A percentile compares a stretch with the other conserved stretches of the same genome.
Conservation (phyloP, 495 filamentous ascomycete genomes). For the Achaetomiella virescens region DNA sequence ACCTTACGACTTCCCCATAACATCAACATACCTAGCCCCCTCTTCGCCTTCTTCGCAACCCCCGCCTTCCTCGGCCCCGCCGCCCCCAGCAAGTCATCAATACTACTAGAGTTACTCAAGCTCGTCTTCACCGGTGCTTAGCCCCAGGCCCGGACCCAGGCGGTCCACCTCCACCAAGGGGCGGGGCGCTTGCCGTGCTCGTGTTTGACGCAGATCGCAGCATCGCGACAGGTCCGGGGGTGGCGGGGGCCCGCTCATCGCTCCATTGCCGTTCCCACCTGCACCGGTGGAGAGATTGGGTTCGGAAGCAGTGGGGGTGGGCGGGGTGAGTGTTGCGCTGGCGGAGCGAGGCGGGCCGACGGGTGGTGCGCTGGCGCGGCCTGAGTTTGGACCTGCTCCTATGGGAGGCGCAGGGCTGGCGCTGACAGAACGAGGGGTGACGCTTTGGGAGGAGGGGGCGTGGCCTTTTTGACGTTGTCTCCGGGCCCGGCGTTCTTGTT, state of each 20-base stretch:
- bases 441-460: slow-evolving; percentile 46
- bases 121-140: slow-evolving; percentile 52
- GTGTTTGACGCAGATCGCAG: slow-evolving; percentile 37
- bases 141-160: neutral
- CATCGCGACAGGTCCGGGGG: slow-evolving; percentile 40
- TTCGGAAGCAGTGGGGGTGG: slow-evolving; percentile 18
- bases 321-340: slow-evolving; percentile 6
- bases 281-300: slow-evolving; percentile 14
- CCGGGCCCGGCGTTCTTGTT: slow-evolving; percentile 81
- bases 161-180: slow-evolving; percentile 28
- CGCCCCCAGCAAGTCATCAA: slow-evolving; percentile 76
- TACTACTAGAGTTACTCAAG: slow-evolving; percentile 72
- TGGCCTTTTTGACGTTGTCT: slow-evolving; percentile 40
- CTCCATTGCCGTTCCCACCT: no score
- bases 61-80: slow-evolving; percentile 60
- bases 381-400: slow-evolving; percentile 4
- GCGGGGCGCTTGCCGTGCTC: slow-evolving; percentile 35
- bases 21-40: slow-evolving; percentile 80
- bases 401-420: slow-evolving; percentile 26
- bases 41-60: slow-evolving; percentile 66
- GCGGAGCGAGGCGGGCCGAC: slow-evolving; percentile 26
- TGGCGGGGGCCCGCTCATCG: no score
- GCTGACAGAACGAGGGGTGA: slow-evolving; percentile 26
- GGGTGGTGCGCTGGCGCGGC: slow-evolving; percentile 32
- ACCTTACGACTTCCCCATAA: slow-evolving; percentile 68